Evolutionary conservation across 2,329 filamentous ascomycete genomes (phyloP).

Genomic region (Neofusicoccum kwambonambiense): DNA sequence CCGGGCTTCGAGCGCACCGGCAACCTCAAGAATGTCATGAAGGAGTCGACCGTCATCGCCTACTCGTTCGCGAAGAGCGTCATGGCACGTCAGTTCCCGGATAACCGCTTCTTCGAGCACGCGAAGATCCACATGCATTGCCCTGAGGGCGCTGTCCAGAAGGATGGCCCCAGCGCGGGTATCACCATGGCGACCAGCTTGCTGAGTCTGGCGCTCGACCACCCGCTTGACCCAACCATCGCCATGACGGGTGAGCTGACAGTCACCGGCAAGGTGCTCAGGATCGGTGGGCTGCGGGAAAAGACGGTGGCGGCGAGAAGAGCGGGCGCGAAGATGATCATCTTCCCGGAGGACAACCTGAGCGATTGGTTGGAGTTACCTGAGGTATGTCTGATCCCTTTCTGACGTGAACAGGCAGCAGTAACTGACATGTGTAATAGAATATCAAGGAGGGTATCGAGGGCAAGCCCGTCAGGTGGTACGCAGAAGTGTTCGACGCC

Average conservation of each 20-base stretch:
- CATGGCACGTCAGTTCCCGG: slow-evolving; percentile 79
- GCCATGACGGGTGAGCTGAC: slow-evolving; percentile 99
- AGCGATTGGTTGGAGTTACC: slow-evolving; percentile 97
- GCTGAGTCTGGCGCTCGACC: slow-evolving; percentile 78
- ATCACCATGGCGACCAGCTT: slow-evolving; percentile 98
- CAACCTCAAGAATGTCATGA: slow-evolving; percentile 96
- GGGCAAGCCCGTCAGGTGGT: slow-evolving; percentile 89
- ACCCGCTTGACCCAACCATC: slow-evolving; percentile 76
- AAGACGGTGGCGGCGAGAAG: slow-evolving; percentile 95
- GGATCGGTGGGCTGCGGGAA: slow-evolving; percentile 90
- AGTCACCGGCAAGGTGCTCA: slow-evolving; percentile 90
- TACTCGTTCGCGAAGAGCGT: slow-evolving; percentile 94
- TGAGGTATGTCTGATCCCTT: slow-evolving; percentile 64
- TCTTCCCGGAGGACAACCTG: slow-evolving; percentile 94
- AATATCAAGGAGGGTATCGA: slow-evolving; percentile 98
- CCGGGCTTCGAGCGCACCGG: slow-evolving; percentile 88
- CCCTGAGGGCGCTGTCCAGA: slow-evolving; percentile 91
- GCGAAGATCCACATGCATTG: slow-evolving; percentile 95
- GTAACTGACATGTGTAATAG: slow-evolving; percentile 46
- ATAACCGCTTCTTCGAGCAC: slow-evolving; percentile 95
- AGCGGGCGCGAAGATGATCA: slow-evolving; percentile 87
- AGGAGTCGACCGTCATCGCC: slow-evolving; percentile 91
- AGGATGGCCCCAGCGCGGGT: slow-evolving; percentile 77
- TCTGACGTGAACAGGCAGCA: not conserved
- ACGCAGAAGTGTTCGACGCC: slow-evolving; percentile 86